These are phyloP conservation scores for Diaporthe sp. DNA, from an alignment of 2,329 filamentous ascomycete genomes.

Conservation along the genomic window DNA sequence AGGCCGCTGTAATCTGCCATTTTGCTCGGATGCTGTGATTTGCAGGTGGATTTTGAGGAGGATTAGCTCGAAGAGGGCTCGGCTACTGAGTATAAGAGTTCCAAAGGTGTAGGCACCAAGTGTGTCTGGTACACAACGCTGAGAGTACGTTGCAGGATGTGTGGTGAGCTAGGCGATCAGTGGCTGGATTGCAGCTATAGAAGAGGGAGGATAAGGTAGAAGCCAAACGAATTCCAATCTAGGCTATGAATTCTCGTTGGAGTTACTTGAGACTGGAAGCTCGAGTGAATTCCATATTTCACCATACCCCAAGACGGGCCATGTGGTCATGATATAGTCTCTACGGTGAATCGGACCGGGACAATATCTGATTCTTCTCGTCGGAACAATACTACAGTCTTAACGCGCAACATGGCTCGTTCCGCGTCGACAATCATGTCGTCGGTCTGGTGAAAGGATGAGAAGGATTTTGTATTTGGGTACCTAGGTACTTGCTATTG, in stretches of 20 bases:
- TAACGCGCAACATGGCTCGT: neutral
- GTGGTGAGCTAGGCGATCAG: neutral
- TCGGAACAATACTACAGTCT: neutral
- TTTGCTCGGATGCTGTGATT: neutral
- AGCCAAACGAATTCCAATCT: neutral
- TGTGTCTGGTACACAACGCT: neutral
- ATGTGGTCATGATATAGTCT: neutral
- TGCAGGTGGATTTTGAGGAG: neutral
- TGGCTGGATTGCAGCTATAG: no score
- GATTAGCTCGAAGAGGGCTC: neutral
- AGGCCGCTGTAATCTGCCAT: slow-evolving; percentile 14
- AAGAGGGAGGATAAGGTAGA: neutral
- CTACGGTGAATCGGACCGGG: neutral
- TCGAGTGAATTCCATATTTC: neutral
- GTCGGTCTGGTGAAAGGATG: slow-evolving; percentile 7
- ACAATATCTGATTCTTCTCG: neutral
- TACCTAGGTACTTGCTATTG: neutral
- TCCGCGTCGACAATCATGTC: neutral
- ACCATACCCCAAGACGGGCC: neutral
- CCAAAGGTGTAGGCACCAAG: no score
- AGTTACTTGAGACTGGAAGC: neutral
- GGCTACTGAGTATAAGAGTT: neutral
- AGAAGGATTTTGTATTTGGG: neutral
- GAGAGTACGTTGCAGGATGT: neutral
- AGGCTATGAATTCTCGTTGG: neutral